These are phyloP conservation scores for Crithidia brevicula DNA, from an alignment of 208 protist genomes.

Conservation along the genomic window DNA sequence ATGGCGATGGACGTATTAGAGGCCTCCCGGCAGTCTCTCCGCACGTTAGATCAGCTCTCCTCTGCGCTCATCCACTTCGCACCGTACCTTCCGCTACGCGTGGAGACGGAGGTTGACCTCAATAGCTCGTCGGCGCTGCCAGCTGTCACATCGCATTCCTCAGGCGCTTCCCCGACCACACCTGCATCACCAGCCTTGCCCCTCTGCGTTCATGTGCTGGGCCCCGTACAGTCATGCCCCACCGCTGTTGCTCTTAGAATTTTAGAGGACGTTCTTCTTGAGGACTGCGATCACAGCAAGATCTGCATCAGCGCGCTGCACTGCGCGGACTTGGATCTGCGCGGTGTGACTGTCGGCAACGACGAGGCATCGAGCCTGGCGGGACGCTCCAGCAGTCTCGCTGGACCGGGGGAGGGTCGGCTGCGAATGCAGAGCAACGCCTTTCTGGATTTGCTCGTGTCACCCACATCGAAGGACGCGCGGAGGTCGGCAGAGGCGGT, in stretches of 20 bases:
- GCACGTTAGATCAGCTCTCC: constrained; percentile 45
- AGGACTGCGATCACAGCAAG: constrained; percentile 52
- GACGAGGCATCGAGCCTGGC: not conserved
- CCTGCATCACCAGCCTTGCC: not conserved
- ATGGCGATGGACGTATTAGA: constrained; percentile 39
- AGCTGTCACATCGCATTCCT: not conserved
- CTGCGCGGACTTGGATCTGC: constrained; percentile 50
- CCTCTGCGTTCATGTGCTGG: constrained; percentile 45
- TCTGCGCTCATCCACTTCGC: constrained; percentile 34
- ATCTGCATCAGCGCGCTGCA: constrained; percentile 48
- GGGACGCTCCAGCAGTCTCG: not conserved
- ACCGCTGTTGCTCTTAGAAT: constrained; percentile 46
- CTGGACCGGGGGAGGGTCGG: not conserved
- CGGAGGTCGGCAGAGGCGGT: not conserved
- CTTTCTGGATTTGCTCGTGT: constrained; percentile 42
- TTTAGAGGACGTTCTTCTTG: constrained; percentile 72
- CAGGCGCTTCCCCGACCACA: not conserved
- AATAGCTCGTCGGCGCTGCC: constrained; percentile 18
- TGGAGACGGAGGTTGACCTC: constrained; percentile 48
- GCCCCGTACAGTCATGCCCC: constrained; percentile 42
- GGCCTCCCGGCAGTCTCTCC: constrained; percentile 26
- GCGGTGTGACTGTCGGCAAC: not conserved
- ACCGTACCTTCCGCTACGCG: constrained; percentile 49
- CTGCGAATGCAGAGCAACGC: constrained; percentile 33
- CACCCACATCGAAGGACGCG: not conserved